Percentiles rank a stretch among this genome's conserved stretches.
These are phyloP conservation scores for Adiantum capillusveneris DNA, from an alignment of 75 land plant genomes.

Conservation along the genomic window DNA sequence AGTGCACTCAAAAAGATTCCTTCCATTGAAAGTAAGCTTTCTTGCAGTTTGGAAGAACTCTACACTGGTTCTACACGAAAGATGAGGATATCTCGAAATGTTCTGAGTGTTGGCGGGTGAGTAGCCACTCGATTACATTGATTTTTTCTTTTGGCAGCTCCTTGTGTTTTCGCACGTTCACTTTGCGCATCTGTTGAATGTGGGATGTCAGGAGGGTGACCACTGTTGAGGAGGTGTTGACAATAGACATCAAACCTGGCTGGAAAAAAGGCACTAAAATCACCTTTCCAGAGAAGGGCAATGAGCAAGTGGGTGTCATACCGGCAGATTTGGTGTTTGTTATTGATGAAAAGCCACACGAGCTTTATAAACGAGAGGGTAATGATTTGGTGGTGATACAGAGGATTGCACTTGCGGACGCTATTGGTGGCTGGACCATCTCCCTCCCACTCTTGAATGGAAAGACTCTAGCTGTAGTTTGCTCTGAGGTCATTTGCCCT, in stretches of 20 bases:
- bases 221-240: slow-evolving; percentile 51
- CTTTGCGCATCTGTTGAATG: too few species aligned
- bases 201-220: slow-evolving; percentile 23
- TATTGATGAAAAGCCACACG: slow-evolving; percentile 75
- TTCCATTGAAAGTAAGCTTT: slow-evolving; percentile 29
- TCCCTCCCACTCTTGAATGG: slow-evolving; percentile 48
- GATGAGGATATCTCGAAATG: slow-evolving; percentile 42
- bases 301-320: slow-evolving; percentile 48
- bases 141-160: background rate
- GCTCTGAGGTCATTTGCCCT: slow-evolving; percentile 46
- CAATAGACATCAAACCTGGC: slow-evolving; percentile 76
- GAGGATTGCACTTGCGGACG: slow-evolving; percentile 47
- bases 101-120: slow-evolving; percentile 14
- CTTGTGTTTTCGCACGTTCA: too few species aligned
- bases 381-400: slow-evolving; percentile 56
- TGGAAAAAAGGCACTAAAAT: slow-evolving; percentile 95
- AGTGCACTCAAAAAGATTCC: slow-evolving; percentile 9
- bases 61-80: slow-evolving; percentile 39
- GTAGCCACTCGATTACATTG: background rate
- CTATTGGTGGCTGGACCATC: slow-evolving; percentile 38
- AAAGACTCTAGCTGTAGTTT: slow-evolving; percentile 40
- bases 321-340: slow-evolving; percentile 83
- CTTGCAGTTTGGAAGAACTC: slow-evolving; percentile 39
- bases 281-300: slow-evolving; percentile 85
- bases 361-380: slow-evolving; percentile 57